Percentiles rank a stretch among this genome's conserved stretches.
phyloP scores from a whole-genome alignment of 2,329 filamentous ascomycete genomes.

The Colletotrichum karsti region DNA sequence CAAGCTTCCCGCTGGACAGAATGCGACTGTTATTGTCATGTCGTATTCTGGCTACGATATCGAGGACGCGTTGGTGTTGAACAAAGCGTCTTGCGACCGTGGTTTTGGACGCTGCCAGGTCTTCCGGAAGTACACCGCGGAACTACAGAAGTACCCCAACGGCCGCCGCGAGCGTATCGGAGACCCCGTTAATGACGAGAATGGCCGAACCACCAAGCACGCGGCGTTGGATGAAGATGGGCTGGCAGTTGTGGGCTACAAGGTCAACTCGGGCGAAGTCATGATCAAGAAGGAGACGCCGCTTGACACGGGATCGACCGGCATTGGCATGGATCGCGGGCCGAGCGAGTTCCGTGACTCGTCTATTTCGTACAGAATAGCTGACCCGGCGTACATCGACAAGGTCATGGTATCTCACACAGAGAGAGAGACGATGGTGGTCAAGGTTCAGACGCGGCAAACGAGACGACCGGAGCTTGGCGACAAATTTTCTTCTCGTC shows the following conservation, averaged over 20 bases:
- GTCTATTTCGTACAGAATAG: constrained; percentile 80
- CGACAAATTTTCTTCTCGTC: constrained; percentile 98
- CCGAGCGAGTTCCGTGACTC: constrained; percentile 73
- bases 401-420: constrained; percentile 95
- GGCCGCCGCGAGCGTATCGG: constrained; percentile 74
- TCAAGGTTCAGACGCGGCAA: constrained; percentile 97
- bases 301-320: constrained; percentile 77
- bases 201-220: constrained; percentile 74
- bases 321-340: constrained; percentile 73
- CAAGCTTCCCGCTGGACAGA: constrained; percentile 95
- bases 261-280: constrained; percentile 80
- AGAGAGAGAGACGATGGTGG: constrained; percentile 83
- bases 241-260: constrained; percentile 84
- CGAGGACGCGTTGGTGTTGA: constrained; percentile 95
- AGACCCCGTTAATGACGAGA: constrained; percentile 61
- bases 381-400: constrained; percentile 90
- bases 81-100: constrained; percentile 94
- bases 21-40: constrained; percentile 98
- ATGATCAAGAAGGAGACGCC: constrained; percentile 93
- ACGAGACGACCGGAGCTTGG: constrained; percentile 94
- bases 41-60: constrained; percentile 99
- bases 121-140: constrained; percentile 92
- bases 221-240: constrained; percentile 84
- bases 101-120: constrained; percentile 98
- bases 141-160: constrained; percentile 90